Base-by-base conservation (phyloP, 176 grass and related monocot genomes). In the Carex scoparia region DNA sequence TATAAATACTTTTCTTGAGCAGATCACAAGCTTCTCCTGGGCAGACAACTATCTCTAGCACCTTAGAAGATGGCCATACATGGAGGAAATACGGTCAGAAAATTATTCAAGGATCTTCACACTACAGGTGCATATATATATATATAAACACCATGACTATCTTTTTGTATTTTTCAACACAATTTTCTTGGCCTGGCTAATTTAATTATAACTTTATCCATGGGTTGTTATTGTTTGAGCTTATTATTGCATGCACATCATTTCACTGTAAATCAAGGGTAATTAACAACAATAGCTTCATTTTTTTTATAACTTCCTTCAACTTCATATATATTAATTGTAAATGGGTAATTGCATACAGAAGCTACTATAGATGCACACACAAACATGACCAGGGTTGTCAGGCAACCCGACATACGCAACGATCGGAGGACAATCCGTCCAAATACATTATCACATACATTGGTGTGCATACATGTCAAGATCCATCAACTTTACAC, bases 1-100 rank as follows among this genome's bases (percentile, higher is more conserved):
- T 65, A n/a, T 35, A 23, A 23, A 61, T 67, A 5, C 38, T 87
- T 61, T 33, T 2, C n/a, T 85, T 86, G 12, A 3, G 16, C 83
- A 94, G 94, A 88, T 89, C 89, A 56, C 80, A 85, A 61, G 44
- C 18, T 12, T 32, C 84, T 38, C 74, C 70, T 49, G 40, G 5
- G 6, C 87, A 59, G 8, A 87, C 37, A 66, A 46, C 92, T 3
- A 65, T 75, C 4, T 1, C 68, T 11, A 63, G 65, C 5, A 90
- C 75, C 1, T 71, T 89, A 13, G 88, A 89, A 0, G 95, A 98
- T 64, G 89, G 89, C 3, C 85, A 93, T 15, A 40, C 83, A 11
- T 98, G 95, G 95, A 84, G 95, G 16, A 95, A 98, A 84, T 98
- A 95, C 35, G 95, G 93, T 42, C 95, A 93, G 87, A 98, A 98